A percentile compares a stretch with the other conserved stretches of the same genome.
These are phyloP conservation scores for Solanum rostratum DNA, from an alignment of 257 asterid species.

Conservation along the genomic window DNA sequence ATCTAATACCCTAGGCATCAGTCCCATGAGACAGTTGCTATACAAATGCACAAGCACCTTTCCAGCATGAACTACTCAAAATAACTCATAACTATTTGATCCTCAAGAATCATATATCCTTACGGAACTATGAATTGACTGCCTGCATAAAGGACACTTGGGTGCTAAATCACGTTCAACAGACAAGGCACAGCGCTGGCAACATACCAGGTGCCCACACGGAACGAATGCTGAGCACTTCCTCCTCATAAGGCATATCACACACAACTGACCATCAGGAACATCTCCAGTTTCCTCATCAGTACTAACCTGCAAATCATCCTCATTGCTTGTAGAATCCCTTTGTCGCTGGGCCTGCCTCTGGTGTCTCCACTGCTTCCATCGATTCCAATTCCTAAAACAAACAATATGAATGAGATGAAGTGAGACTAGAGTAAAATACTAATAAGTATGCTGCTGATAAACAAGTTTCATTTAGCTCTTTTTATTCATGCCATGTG, in stretches of 20 bases:
- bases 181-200: conserved; percentile 69
- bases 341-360: conserved; percentile 31
- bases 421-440: neutral
- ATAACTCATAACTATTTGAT: neutral
- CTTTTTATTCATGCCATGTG: neutral
- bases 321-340: conserved; percentile 14
- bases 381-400: conserved; percentile 66
- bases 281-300: conserved; percentile 65
- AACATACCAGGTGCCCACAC: conserved; percentile 88
- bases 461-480: neutral
- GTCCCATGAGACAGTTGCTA: neutral
- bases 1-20: neutral
- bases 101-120: conserved; percentile 69
- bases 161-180: conserved; percentile 64
- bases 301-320: conserved; percentile 15
- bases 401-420: neutral
- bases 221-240: conserved; percentile 79
- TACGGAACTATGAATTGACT: conserved; percentile 45
- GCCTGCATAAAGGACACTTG: conserved; percentile 88
- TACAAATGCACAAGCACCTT: neutral
- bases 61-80: neutral
- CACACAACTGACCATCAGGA: conserved; percentile 82
- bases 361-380: conserved; percentile 63
- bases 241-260: conserved; percentile 69
- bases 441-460: neutral